These are phyloP conservation scores for Mucor circinelloides DNA, from an alignment of 371 early-diverging fungal genomes.

Conservation along the genomic window DNA sequence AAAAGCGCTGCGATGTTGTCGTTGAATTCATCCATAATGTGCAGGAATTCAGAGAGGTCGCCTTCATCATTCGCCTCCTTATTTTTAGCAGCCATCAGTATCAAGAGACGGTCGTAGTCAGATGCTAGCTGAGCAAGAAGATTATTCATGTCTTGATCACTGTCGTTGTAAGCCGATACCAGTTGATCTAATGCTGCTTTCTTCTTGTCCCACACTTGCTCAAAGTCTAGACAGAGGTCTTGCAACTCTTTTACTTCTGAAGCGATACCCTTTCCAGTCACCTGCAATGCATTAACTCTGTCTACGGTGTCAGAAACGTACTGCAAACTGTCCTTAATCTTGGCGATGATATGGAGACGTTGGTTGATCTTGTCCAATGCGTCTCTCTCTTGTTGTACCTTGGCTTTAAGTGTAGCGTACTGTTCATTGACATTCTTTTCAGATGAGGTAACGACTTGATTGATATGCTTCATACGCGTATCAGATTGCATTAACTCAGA, in stretches of 20 bases:
- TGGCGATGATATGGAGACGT: conserved; percentile 18
- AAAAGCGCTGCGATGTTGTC: conserved; percentile 31
- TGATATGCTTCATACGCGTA: neutral
- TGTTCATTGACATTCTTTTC: neutral
- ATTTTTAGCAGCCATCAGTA: conserved; percentile 30
- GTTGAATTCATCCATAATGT: conserved; percentile 39
- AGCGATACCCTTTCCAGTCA: conserved; percentile 17
- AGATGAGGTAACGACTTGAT: neutral
- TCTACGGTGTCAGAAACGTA: conserved; percentile 35
- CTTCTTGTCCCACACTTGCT: conserved; percentile 19
- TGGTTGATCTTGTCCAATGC: neutral
- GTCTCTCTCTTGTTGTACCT: neutral
- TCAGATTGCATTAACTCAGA: neutral
- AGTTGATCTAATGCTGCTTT: conserved; percentile 19
- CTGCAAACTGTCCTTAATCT: conserved; percentile 32
- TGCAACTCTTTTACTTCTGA: conserved; percentile 26
- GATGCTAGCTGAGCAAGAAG: conserved; percentile 22
- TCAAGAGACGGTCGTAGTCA: conserved; percentile 18
- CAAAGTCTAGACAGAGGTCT: conserved; percentile 32
- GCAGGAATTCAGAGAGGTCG: conserved; percentile 33
- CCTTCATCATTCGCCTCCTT: conserved; percentile 33
- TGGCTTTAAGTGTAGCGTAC: neutral
- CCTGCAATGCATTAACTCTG: conserved; percentile 30
- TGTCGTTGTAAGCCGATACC: neutral
- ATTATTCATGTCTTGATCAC: conserved; percentile 18